Evolutionary conservation across 2,329 filamentous ascomycete genomes (phyloP).

Genomic region (Colletotrichum chlorophyti): DNA sequence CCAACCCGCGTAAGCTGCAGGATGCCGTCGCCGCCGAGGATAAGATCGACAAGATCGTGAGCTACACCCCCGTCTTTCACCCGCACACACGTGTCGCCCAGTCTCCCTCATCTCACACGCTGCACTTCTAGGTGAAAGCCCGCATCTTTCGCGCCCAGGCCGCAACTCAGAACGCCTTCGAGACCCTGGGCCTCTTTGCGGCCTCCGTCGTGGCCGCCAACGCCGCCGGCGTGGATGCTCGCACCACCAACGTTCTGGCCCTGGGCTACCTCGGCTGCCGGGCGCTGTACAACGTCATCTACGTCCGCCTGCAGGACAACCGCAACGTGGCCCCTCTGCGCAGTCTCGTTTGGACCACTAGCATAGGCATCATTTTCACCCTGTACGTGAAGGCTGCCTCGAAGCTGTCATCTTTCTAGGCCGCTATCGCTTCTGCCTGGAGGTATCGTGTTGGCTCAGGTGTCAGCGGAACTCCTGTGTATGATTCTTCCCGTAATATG

Average conservation of each 20-base stretch:
- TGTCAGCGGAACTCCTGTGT: not conserved
- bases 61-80: conserved; percentile 8
- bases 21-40: conserved; percentile 40
- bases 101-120: not conserved
- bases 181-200: conserved; percentile 51
- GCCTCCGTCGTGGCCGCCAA: conserved; percentile 54
- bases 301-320: conserved; percentile 51
- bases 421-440: no score
- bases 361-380: conserved; percentile 40
- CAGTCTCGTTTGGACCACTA: conserved; percentile 44
- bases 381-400: conserved; percentile 51
- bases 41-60: conserved; percentile 37
- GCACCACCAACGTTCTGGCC: conserved; percentile 47
- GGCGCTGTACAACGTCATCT: conserved; percentile 48
- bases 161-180: conserved; percentile 50
- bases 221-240: conserved; percentile 44
- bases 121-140: conserved; percentile 53
- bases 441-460: not conserved
- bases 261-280: conserved; percentile 48
- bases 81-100: not conserved
- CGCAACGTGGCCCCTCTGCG: conserved; percentile 44
- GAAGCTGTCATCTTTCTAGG: conserved; percentile 27
- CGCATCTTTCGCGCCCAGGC: conserved; percentile 60
- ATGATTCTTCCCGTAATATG: no score
- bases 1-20: conserved; percentile 45